Evolutionary conservation across 78 protist genomes (phyloP).

Genomic region (Tieghemostelium lacteum): DNA sequence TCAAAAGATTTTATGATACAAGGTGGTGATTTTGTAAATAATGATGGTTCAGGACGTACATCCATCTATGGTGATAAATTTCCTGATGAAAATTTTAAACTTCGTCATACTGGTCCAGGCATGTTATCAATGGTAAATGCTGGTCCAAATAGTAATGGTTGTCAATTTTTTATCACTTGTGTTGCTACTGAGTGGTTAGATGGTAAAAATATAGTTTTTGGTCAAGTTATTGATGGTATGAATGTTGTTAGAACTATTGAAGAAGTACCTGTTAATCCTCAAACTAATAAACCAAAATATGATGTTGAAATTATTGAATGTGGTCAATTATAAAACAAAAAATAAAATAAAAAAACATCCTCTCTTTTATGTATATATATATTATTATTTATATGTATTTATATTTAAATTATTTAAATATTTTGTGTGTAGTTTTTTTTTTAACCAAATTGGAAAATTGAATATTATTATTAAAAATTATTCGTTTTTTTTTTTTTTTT

Average conservation of each 20-base stretch:
- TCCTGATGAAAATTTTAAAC: slow-evolving; percentile 95
- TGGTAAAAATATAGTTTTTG: slow-evolving; percentile 98
- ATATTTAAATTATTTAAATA: too few relatives aligned
- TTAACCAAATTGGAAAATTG: too few relatives aligned
- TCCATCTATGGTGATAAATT: slow-evolving; percentile 87
- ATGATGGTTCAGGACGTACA: slow-evolving; percentile 85
- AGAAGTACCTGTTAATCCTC: slow-evolving; percentile 69
- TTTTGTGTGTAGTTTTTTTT: too few relatives aligned
- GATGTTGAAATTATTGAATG: slow-evolving; percentile 87
- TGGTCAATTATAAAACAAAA: slow-evolving; percentile 81
- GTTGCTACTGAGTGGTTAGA: slow-evolving; percentile 93
- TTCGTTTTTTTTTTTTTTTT: too few relatives aligned
- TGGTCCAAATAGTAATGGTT: slow-evolving; percentile 97
- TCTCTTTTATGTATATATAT: too few relatives aligned
- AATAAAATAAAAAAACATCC: background rate
- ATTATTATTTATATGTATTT: too few relatives aligned
- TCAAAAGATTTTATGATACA: slow-evolving; percentile 96
- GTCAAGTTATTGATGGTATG: slow-evolving; percentile 93
- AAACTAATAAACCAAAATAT: slow-evolving; percentile 79
- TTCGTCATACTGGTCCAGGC: slow-evolving; percentile 94
- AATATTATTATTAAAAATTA: too few relatives aligned
- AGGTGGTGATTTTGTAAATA: slow-evolving; percentile 93
- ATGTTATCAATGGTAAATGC: slow-evolving; percentile 93
- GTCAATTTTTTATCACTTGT: slow-evolving; percentile 95
- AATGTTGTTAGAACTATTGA: slow-evolving; percentile 85